A percentile compares a stretch with the other conserved stretches of the same genome.
These are phyloP conservation scores for Paratinospora sagittata DNA, from an alignment of 164 flowering plant genomes.

Conservation along the genomic window DNA sequence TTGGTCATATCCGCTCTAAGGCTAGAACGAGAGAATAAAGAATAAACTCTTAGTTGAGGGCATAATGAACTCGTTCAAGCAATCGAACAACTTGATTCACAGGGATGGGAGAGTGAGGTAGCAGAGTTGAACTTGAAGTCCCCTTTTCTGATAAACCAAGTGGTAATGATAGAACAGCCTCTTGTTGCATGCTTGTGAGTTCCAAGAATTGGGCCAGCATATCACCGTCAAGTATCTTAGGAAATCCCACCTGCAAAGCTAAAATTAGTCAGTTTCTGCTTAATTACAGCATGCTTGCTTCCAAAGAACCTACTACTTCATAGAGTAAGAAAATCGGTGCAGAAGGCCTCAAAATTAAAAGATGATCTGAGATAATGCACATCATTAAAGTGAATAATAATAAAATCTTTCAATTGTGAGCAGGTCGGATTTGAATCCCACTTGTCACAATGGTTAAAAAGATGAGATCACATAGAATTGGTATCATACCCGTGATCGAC, in stretches of 20 bases:
- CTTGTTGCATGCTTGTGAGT: conserved; percentile 81
- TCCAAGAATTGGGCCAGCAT: conserved; percentile 90
- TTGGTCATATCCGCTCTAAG: background rate
- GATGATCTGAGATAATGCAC: background rate
- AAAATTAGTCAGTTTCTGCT: conserved; percentile 8
- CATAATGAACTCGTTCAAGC: conserved; percentile 83
- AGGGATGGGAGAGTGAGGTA: conserved; percentile 26
- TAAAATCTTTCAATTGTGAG: background rate
- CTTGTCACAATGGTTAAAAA: background rate
- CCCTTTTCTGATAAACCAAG: conserved; percentile 24
- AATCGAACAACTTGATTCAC: conserved; percentile 70
- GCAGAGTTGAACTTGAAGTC: conserved; percentile 24
- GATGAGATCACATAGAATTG: background rate
- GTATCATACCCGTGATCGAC: conserved; percentile 62
- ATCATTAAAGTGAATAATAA: background rate
- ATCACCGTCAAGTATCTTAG: conserved; percentile 87
- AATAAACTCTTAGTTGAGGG: conserved; percentile 41
- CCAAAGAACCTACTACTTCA: background rate
- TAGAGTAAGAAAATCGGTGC: background rate
- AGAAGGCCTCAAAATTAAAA: background rate
- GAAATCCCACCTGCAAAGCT: conserved; percentile 42
- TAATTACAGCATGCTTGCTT: background rate
- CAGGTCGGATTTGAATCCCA: background rate
- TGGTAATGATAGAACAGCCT: conserved; percentile 50
- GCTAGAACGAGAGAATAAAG: background rate